Evolutionary conservation across 495 filamentous ascomycete species (phyloP).

Genomic region (Aspergillus indologenus): DNA sequence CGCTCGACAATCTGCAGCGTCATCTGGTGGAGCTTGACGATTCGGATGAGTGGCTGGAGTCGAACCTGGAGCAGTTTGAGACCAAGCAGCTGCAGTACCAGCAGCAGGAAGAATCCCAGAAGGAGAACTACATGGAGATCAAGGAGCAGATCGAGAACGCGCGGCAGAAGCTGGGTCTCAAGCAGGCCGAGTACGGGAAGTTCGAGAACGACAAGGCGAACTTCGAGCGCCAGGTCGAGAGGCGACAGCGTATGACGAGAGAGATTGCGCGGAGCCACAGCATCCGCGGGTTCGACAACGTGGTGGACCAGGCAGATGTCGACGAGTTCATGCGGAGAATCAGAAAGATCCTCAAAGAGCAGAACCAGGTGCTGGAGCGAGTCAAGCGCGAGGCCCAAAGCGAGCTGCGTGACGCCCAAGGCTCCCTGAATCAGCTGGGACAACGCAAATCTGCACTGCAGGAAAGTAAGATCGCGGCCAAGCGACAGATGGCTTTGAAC

Average conservation of each 20-base stretch:
- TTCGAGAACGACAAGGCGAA: conserved; percentile 81
- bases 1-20: conserved; percentile 63
- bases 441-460: conserved; percentile 62
- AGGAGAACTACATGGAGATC: conserved; percentile 59
- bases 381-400: conserved; percentile 67
- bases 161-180: conserved; percentile 59
- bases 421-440: conserved; percentile 63
- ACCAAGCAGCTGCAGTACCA: conserved; percentile 63
- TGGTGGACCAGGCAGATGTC: conserved; percentile 71
- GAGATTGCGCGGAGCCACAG: conserved; percentile 75
- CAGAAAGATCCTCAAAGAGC: conserved; percentile 69
- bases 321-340: conserved; percentile 74
- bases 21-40: conserved; percentile 74
- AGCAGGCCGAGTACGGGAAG: conserved; percentile 79
- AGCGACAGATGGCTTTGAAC: conserved; percentile 63
- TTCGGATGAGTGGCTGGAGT: conserved; percentile 72
- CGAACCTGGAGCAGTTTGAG: conserved; percentile 78
- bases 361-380: conserved; percentile 69
- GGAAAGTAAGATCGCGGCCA: conserved; percentile 67
- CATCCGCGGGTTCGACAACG: conserved; percentile 78
- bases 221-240: conserved; percentile 72
- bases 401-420: conserved; percentile 65
- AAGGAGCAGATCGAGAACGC: conserved; percentile 56
- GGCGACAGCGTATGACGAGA: conserved; percentile 68
- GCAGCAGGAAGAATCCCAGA: conserved; percentile 59